A percentile compares a stretch with the other conserved stretches of the same genome.
These are phyloP conservation scores for Leccinum pachyderme DNA, from an alignment of 1,284 basidiomycete genomes.

Conservation along the genomic window DNA sequence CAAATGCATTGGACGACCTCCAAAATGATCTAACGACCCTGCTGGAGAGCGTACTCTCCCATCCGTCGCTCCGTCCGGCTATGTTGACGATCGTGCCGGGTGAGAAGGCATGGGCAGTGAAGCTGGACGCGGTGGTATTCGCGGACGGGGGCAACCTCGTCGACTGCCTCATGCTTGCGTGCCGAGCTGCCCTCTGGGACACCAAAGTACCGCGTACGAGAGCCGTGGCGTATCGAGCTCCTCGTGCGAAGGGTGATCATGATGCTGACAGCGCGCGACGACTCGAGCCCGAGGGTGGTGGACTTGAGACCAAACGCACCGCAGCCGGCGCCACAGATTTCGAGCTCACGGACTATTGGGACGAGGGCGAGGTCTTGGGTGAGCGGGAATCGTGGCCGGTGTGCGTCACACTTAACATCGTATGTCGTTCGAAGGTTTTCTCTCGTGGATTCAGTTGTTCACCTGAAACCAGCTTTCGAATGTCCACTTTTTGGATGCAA, in stretches of 20 bases:
- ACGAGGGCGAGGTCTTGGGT: constrained; percentile 67
- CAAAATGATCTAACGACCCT: constrained; percentile 64
- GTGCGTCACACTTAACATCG: constrained; percentile 72
- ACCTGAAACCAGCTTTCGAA: constrained; percentile 43
- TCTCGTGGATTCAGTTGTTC: not conserved
- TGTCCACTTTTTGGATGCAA: constrained; percentile 68
- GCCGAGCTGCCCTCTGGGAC: constrained; percentile 74
- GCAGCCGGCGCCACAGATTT: constrained; percentile 58
- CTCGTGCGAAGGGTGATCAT: constrained; percentile 28
- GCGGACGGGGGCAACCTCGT: constrained; percentile 70
- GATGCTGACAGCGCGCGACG: not conserved
- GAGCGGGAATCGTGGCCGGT: constrained; percentile 68
- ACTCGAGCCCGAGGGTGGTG: constrained; percentile 16
- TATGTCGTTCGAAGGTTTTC: constrained; percentile 31
- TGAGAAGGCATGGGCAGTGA: constrained; percentile 67
- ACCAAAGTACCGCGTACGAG: constrained; percentile 74
- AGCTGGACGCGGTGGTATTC: constrained; percentile 68
- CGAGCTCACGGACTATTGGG: constrained; percentile 81
- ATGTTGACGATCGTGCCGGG: constrained; percentile 62
- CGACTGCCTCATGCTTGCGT: constrained; percentile 75
- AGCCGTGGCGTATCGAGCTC: constrained; percentile 54
- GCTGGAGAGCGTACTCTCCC: constrained; percentile 57
- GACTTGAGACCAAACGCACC: constrained; percentile 50
- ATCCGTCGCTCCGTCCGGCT: constrained; percentile 57
- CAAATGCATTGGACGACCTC: constrained; percentile 64